phyloP scores from a whole-genome alignment of 495 filamentous ascomycete species.

The Penicillium paxilli region DNA sequence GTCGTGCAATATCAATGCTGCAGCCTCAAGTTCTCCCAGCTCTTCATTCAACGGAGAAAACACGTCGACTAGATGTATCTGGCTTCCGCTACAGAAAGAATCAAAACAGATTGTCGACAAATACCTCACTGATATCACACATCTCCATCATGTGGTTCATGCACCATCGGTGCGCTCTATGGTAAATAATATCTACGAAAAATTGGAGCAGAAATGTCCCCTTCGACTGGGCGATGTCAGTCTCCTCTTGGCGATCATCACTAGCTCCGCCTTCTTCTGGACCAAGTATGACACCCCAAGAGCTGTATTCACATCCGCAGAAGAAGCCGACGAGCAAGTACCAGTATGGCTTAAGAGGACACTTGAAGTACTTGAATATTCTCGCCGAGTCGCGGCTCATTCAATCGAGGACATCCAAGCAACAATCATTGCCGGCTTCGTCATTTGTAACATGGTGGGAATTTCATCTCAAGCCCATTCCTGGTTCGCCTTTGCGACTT shows the following conservation, averaged over 20 bases:
- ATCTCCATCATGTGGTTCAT: slow-evolving; percentile 43
- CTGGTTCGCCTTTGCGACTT: slow-evolving; percentile 30
- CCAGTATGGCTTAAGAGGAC: slow-evolving; percentile 36
- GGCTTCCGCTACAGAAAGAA: slow-evolving; percentile 41
- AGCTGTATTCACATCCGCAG: slow-evolving; percentile 28
- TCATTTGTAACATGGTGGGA: slow-evolving; percentile 41
- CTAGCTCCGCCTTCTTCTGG: slow-evolving; percentile 45
- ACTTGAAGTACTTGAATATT: slow-evolving; percentile 39
- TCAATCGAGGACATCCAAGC: slow-evolving; percentile 48
- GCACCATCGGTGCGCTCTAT: slow-evolving; percentile 34
- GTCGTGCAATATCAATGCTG: slow-evolving; percentile 9
- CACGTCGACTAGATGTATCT: slow-evolving; percentile 26
- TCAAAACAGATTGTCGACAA: slow-evolving; percentile 41
- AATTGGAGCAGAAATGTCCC: slow-evolving; percentile 16
- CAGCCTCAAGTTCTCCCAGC: not conserved
- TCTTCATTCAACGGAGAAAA: not conserved
- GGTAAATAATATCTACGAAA: slow-evolving; percentile 37
- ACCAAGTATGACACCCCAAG: slow-evolving; percentile 15
- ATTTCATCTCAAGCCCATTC: slow-evolving; percentile 32
- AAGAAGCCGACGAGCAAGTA: slow-evolving; percentile 30
- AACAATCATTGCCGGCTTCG: slow-evolving; percentile 36
- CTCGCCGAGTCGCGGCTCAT: slow-evolving; percentile 20
- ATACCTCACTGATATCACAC: slow-evolving; percentile 37
- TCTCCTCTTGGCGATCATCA: slow-evolving; percentile 45
- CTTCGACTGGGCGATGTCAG: slow-evolving; percentile 33